Base-by-base conservation (phyloP, 495 filamentous ascomycete species). In the Clohesyomyces aquaticus region DNA sequence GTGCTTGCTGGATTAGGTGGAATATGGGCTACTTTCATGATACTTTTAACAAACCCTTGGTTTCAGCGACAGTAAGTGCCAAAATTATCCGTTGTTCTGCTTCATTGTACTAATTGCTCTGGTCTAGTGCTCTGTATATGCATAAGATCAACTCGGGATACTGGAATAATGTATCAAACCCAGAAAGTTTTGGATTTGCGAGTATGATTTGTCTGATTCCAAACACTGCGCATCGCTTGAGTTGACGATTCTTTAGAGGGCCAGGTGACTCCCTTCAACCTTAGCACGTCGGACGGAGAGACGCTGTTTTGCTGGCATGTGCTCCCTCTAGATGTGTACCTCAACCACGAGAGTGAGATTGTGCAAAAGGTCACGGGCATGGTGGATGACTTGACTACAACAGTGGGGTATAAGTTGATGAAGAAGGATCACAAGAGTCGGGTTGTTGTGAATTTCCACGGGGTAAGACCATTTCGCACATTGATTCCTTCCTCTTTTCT, bases 111-210 rank as follows among this genome's bases (percentile, higher is more conserved):
- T 63, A 32, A 55, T 48, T 41, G 47, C 35, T 42, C 22, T 38
- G 53, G n/a, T n/a, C 59, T 65, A 93, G 91, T 64, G 85, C 85
- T 21, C 73, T 96, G 16, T 96, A 95, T 74, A 85, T 84, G 14
- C 86, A 95, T 72, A 86, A 86, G 43, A 55, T 93, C 59, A 84
- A 91, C 63, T 86, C 87, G 0, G 73, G 81, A 12, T 82, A 82
- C 67, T 91, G 85, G 83, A 77, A 87, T 53, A 81, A 94, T 71
- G 55, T 89, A 35, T 85, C 91, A 63, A 76, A 83, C 27, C 87
- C 90, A 0, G 88, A 94, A 67, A 77, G 83, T 38, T 95, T 91
- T 78, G 91, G 91, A 0, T 96, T 94, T 71, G 79, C 89, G 46
- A 90, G 90, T 93, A 73, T 63, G 85, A 16, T 42, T 14, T 42